Conservation (phyloP, 169 alveolate genomes). For the Eimeria maxima region DNA sequence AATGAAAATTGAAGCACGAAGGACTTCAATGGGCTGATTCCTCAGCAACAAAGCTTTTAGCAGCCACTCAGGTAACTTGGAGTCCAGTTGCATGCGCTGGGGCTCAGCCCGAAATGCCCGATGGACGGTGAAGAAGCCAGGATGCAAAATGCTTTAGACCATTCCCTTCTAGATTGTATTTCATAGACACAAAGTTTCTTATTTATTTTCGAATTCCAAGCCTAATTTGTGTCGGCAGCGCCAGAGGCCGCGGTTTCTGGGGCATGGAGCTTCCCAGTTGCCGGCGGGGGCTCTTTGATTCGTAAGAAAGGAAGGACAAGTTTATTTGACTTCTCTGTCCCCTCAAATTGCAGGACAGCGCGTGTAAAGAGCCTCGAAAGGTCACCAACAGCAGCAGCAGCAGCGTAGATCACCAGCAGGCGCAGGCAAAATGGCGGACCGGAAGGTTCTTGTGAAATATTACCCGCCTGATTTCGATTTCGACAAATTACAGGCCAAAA, state of each 20-base stretch:
- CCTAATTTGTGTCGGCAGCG: background rate
- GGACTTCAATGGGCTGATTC: background rate
- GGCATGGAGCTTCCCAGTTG: background rate
- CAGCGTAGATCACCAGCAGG: background rate
- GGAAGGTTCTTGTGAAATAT: slow-evolving; percentile 98
- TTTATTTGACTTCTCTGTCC: too few relatives aligned
- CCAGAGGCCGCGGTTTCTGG: background rate
- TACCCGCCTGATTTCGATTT: slow-evolving; percentile 99
- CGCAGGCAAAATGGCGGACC: slow-evolving; percentile 96
- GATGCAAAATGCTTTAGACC: background rate
- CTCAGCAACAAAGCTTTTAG: background rate
- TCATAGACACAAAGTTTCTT: background rate
- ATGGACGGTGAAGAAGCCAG: background rate
- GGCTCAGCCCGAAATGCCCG: background rate
- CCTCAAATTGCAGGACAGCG: too few relatives aligned
- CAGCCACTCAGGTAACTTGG: background rate
- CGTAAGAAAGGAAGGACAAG: too few relatives aligned
- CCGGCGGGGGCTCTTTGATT: background rate
- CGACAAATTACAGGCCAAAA: slow-evolving; percentile 94
- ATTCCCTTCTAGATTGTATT: background rate
- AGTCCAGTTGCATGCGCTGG: background rate
- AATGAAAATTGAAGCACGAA: background rate
- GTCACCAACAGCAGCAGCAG: background rate
- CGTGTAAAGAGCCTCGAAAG: background rate
- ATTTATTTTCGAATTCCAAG: background rate